These are phyloP conservation scores for Amoebophrya sp. DNA, from an alignment of 169 alveolate species.

Conservation along the genomic window DNA sequence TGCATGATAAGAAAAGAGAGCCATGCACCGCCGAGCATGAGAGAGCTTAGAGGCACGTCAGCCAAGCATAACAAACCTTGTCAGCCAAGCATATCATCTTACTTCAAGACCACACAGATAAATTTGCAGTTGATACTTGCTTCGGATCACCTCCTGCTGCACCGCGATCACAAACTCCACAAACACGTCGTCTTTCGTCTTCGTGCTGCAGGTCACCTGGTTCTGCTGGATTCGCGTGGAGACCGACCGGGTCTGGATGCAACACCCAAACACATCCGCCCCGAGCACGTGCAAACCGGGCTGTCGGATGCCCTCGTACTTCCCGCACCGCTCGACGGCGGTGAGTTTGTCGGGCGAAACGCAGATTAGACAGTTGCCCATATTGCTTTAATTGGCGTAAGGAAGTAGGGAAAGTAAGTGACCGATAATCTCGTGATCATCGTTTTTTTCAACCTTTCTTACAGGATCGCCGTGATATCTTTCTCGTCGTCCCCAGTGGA, in stretches of 20 bases:
- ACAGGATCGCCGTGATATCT: no score
- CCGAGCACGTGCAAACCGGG: neutral
- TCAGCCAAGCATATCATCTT: no score
- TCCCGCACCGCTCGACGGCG: conserved; percentile 5
- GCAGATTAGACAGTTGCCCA: neutral
- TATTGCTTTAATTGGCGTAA: no score
- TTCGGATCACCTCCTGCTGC: conserved; percentile 25
- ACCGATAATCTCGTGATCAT: no score
- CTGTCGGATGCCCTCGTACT: neutral
- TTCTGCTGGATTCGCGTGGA: neutral
- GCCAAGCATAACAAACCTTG: no score
- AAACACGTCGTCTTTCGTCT: conserved; percentile 37
- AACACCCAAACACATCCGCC: neutral
- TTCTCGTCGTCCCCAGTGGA: no score
- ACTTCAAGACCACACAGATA: no score
- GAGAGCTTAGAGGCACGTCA: no score
- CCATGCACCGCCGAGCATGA: no score
- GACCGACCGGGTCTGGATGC: neutral
- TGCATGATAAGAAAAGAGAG: no score
- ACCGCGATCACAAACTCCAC: conserved; percentile 24
- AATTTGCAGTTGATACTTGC: neutral
- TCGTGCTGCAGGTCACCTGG: neutral
- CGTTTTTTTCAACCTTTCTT: no score
- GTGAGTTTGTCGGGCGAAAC: neutral
- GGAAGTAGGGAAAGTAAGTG: no score